phyloP scores from a whole-genome alignment of 176 grass and related monocot species.

The Bolboschoenus planiculmis region DNA sequence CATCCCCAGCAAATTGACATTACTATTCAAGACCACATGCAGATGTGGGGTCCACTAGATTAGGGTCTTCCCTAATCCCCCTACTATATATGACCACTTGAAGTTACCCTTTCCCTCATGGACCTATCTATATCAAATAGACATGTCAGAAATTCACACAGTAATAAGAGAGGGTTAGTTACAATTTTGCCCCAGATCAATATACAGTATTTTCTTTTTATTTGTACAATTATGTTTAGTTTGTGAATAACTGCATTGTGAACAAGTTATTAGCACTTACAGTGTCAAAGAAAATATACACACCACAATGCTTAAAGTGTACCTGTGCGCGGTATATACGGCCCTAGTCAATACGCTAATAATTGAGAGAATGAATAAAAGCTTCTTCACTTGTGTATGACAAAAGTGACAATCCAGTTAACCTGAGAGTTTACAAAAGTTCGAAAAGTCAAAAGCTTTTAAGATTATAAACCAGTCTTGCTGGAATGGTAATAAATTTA shows the following conservation, averaged over 20 bases:
- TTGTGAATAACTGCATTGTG: background rate
- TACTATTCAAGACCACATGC: background rate
- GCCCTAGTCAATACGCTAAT: background rate
- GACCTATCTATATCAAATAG: background rate
- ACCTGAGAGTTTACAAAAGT: slow-evolving; percentile 3
- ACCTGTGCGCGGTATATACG: background rate
- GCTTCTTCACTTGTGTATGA: slow-evolving; percentile 5
- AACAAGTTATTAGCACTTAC: background rate
- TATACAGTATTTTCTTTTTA: background rate
- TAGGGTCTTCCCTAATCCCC: background rate
- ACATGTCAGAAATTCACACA: background rate
- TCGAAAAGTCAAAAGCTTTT: background rate
- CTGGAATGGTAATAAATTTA: background rate
- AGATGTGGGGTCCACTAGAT: background rate
- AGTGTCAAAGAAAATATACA: background rate
- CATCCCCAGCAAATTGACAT: background rate
- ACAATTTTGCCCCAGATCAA: background rate
- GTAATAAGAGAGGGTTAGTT: background rate
- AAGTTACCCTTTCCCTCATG: background rate
- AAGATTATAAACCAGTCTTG: background rate
- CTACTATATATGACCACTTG: background rate
- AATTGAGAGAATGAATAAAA: background rate
- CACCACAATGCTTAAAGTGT: background rate
- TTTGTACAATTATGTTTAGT: background rate
- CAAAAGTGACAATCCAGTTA: slow-evolving; percentile 6